Evolutionary conservation across 1,284 basidiomycete genomes (phyloP).

Genomic region (Trametes hirsuta): DNA sequence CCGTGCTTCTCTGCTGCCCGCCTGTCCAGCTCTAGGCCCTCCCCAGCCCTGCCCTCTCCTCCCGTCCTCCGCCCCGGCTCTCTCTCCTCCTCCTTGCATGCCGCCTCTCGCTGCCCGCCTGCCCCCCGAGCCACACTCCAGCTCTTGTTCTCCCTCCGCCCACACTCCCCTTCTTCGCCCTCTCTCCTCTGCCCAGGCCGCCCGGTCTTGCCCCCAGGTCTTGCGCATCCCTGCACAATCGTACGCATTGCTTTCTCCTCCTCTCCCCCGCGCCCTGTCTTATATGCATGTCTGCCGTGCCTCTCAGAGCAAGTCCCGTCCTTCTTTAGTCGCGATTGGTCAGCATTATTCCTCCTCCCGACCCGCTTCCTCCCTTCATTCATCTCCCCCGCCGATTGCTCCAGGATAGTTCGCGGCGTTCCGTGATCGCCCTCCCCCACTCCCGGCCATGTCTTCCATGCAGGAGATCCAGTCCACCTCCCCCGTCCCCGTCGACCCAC

Average conservation of each 20-base stretch:
- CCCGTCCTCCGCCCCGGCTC: neutral
- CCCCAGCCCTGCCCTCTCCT: neutral
- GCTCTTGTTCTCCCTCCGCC: neutral
- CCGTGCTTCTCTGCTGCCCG: too few relatives aligned
- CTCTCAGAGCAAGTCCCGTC: slow-evolving; percentile 2
- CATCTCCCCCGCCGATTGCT: slow-evolving; percentile 10
- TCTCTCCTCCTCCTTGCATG: slow-evolving; percentile 9
- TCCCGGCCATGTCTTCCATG: slow-evolving; percentile 29
- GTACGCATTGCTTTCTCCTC: slow-evolving; percentile 7
- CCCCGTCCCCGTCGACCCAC: slow-evolving; percentile 16
- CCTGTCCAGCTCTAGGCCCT: too few relatives aligned
- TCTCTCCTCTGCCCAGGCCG: slow-evolving; percentile 2
- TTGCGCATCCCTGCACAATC: slow-evolving; percentile 1
- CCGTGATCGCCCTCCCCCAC: slow-evolving; percentile 19
- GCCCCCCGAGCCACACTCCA: slow-evolving; percentile 1
- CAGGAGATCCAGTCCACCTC: slow-evolving; percentile 32
- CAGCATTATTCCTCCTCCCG: slow-evolving; percentile 2
- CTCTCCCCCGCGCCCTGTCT: slow-evolving; percentile 15
- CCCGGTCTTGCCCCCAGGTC: neutral
- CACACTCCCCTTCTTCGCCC: slow-evolving; percentile 14
- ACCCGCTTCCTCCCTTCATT: slow-evolving; percentile 15
- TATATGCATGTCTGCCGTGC: slow-evolving; percentile 6
- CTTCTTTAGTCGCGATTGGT: slow-evolving; percentile 14
- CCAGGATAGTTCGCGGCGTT: slow-evolving; percentile 14
- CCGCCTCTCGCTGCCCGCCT: neutral